phyloP scores from a whole-genome alignment of 805 yeast genomes.

The Pichia nanzhaoensis region DNA sequence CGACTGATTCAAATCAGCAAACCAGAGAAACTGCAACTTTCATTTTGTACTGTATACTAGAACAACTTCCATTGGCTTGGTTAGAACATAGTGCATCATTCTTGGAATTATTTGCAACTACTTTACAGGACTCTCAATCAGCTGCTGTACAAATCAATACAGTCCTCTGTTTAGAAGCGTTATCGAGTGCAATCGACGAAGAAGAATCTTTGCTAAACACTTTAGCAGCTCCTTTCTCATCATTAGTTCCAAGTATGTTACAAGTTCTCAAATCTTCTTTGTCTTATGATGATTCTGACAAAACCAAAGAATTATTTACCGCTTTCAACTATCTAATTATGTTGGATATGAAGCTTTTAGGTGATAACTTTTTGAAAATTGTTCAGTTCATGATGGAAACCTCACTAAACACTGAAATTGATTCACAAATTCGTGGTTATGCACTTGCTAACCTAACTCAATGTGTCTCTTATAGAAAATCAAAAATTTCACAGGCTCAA shows the following conservation, averaged over 20 bases:
- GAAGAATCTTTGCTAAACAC: conserved; percentile 39
- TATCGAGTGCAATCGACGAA: conserved; percentile 63
- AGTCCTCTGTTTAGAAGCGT: conserved; percentile 69
- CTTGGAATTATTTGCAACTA: conserved; percentile 60
- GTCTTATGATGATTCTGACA: conserved; percentile 60
- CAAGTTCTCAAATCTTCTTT: conserved; percentile 72
- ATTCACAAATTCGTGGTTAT: conserved; percentile 75
- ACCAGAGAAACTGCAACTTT: conserved; percentile 79
- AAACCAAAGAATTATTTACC: conserved; percentile 71
- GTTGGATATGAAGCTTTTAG: conserved; percentile 71
- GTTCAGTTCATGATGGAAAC: conserved; percentile 71
- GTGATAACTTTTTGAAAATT: conserved; percentile 64
- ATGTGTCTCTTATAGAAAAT: conserved; percentile 71
- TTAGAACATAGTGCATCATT: conserved; percentile 56
- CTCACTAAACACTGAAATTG: conserved; percentile 56
- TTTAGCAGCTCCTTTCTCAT: conserved; percentile 44
- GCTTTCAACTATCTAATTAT: conserved; percentile 74
- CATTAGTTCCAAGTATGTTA: conserved; percentile 73
- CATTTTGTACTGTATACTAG: conserved; percentile 71
- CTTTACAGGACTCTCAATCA: conserved; percentile 57
- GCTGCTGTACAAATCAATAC: conserved; percentile 76
- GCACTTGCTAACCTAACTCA: conserved; percentile 81
- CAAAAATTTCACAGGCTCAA: conserved; percentile 71
- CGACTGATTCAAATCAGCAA: conserved; percentile 41
- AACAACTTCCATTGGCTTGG: conserved; percentile 56